Evolutionary conservation across 768 basidiomycete genomes (phyloP), one percentile per base, ranked within the genome.

Genomic region (Auricularia sp.): DNA sequence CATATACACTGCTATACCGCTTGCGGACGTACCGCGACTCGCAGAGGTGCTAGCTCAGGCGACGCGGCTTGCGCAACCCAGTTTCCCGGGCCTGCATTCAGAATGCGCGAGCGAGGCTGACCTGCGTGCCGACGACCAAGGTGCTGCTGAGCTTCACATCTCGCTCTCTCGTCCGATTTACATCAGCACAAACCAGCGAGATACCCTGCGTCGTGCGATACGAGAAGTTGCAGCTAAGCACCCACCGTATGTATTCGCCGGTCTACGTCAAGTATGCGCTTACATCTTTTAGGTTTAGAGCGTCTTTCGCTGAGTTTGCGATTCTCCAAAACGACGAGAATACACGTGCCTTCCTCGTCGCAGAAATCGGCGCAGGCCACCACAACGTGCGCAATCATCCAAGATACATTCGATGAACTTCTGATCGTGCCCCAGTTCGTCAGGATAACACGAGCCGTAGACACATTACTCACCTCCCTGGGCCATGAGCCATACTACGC

Each of bases 341-440:
- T 66, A 92, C 89, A 3, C 79, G 95, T 65, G 83, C 86, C 1
- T 97, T 98, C 73, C 77, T 98, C 54, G 83, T 85, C 6, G 71
- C 93, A 62, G 88, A 95, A 71, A 77, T 94, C 54, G 93, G 94
- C 24, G 91, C 90, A 6, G 95, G 94, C 0, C 86, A 93, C 72
- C 75, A 76, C 29, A 82, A 94, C 79, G 95, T 94, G 67, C 67
- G 74, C 73, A 33, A 33, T 62, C 70, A 62, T 67, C 67, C 16
- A 44, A 34, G 10, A 51, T 14, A 35, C 21, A n/a, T 34, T 6
- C 18, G 2, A 29, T 5, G 24, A 3, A 11, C 44, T 39, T 16
- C 58, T 13, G 42, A 61, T 61, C 63, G 63, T 21, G 18, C 64
- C 56, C 63, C 62, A 18, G 29, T 34, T 13, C 51, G n/a, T 62